A percentile compares a stretch with the other conserved stretches of the same genome.
phyloP scores from a whole-genome alignment of 768 basidiomycete species.

The Trametes elegans region DNA sequence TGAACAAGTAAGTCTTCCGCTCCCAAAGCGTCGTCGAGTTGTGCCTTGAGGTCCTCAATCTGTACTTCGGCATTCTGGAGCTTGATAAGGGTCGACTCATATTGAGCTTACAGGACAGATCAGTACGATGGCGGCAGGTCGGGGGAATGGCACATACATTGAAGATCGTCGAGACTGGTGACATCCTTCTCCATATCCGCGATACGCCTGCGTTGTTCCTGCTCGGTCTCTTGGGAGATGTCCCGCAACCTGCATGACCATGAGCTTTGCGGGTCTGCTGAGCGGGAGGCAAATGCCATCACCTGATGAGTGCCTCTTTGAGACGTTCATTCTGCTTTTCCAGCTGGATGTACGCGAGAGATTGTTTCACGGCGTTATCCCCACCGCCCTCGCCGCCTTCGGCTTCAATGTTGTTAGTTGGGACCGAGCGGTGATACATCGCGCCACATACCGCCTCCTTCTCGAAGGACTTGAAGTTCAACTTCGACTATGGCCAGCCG shows the following conservation, averaged over 20 bases:
- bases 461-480: conserved; percentile 77
- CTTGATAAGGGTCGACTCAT: conserved; percentile 76
- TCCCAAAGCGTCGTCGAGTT: conserved; percentile 92
- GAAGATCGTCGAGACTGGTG: conserved; percentile 71
- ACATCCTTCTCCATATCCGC: conserved; percentile 90
- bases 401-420: not conserved
- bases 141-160: conserved; percentile 43
- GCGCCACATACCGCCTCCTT: conserved; percentile 37
- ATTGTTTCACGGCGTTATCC: conserved; percentile 46
- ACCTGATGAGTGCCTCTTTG: conserved; percentile 92
- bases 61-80: conserved; percentile 87
- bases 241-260: conserved; percentile 70
- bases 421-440: not conserved
- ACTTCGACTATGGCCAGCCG: conserved; percentile 76
- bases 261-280: not conserved
- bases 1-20: conserved; percentile 97
- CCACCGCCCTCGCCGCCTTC: conserved; percentile 28
- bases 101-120: conserved; percentile 51
- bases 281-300: conserved; percentile 20
- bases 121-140: not conserved
- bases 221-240: conserved; percentile 82
- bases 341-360: conserved; percentile 76
- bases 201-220: conserved; percentile 77
- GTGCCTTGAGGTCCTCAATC: conserved; percentile 89
- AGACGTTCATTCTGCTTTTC: conserved; percentile 96